Percentiles rank a stretch among this genome's conserved stretches.
Conservation (phyloP, 192 early-diverging fungal species). For the Geosiphon pyriformis region DNA sequence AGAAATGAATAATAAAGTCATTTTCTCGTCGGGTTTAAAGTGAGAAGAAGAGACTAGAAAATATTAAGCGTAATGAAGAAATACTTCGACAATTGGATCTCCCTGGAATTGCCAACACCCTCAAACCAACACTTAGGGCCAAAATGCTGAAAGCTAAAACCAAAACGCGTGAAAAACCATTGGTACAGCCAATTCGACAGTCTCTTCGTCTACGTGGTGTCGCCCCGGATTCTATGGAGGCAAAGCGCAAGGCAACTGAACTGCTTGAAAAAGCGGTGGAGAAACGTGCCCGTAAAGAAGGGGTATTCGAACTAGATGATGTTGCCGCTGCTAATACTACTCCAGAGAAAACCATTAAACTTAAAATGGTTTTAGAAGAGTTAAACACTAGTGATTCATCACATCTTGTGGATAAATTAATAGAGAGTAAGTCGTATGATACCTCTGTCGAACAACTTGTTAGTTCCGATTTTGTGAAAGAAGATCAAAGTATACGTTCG, state of each 20-base stretch:
- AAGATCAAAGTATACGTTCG: neutral
- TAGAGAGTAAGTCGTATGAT: slow-evolving; percentile 14
- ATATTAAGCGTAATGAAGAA: slow-evolving; percentile 38
- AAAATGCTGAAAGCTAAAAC: slow-evolving; percentile 24
- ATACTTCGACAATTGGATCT: slow-evolving; percentile 31
- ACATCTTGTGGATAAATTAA: slow-evolving; percentile 3
- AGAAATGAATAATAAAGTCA: too few relatives aligned
- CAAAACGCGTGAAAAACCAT: neutral
- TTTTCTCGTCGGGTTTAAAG: too few relatives aligned
- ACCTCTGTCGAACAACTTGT: slow-evolving; percentile 19
- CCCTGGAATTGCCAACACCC: slow-evolving; percentile 9
- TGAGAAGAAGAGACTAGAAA: slow-evolving; percentile 36
- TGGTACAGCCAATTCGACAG: slow-evolving; percentile 8
- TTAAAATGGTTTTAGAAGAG: neutral
- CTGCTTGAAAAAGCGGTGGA: neutral
- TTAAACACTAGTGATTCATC: neutral
- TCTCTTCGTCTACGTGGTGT: slow-evolving; percentile 10
- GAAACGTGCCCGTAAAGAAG: neutral
- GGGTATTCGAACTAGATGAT: neutral
- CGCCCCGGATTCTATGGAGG: slow-evolving; percentile 13
- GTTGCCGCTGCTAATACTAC: neutral
- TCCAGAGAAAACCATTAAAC: neutral
- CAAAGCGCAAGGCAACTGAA: slow-evolving; percentile 11
- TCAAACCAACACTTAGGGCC: neutral
- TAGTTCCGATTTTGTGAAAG: slow-evolving; percentile 27